phyloP scores from a whole-genome alignment of 2,329 filamentous ascomycete species.

The Coniochaeta sp. region DNA sequence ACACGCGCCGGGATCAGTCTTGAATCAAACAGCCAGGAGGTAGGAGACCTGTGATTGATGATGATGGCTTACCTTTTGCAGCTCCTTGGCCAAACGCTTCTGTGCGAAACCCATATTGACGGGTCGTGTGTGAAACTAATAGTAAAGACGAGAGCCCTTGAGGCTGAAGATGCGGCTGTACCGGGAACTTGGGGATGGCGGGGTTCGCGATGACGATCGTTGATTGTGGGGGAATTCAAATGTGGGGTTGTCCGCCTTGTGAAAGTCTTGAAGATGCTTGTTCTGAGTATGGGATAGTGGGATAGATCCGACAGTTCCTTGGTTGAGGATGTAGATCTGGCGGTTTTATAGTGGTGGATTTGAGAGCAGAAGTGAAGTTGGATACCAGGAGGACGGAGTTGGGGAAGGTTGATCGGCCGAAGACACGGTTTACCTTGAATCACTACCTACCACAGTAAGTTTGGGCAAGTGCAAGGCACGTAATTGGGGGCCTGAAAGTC shows the following conservation, averaged over 20 bases:
- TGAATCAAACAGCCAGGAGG: background rate
- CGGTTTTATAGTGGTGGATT: background rate
- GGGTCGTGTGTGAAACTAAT: background rate
- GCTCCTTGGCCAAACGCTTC: constrained; percentile 54
- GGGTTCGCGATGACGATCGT: background rate
- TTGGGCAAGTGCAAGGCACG: background rate
- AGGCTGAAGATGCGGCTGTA: background rate
- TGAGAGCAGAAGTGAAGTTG: background rate
- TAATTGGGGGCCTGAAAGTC: too few relatives aligned
- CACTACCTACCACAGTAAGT: too few relatives aligned
- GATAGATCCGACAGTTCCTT: too few relatives aligned
- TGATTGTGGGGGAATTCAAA: background rate
- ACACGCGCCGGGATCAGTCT: constrained; percentile 2
- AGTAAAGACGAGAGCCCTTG: background rate
- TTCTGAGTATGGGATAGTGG: too few relatives aligned
- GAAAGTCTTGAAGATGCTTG: background rate
- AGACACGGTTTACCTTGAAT: background rate
- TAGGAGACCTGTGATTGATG: background rate
- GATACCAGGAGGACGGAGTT: too few relatives aligned
- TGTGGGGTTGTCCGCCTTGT: background rate
- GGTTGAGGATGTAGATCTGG: background rate
- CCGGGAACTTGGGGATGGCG: background rate
- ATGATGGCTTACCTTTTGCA: constrained; percentile 41
- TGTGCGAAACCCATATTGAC: constrained; percentile 33
- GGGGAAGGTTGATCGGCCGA: too few relatives aligned